Evolutionary conservation across 345 rosid species (phyloP).

Genomic region (Atalantia buxifolia): DNA sequence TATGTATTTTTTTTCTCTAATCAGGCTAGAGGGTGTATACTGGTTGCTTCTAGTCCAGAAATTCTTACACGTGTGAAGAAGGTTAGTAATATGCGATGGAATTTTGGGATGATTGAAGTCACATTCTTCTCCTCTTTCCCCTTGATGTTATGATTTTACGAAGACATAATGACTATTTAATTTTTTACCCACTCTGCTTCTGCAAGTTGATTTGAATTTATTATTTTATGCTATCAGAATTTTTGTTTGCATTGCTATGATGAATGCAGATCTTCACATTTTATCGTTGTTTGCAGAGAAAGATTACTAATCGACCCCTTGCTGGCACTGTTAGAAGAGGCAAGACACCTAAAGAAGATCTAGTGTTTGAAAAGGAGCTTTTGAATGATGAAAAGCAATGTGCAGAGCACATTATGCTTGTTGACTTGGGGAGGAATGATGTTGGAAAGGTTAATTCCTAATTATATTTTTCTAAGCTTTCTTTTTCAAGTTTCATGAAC

Average conservation of each 20-base stretch:
- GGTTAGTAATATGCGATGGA: conserved; percentile 29
- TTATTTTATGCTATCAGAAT: not conserved
- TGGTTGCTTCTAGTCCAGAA: conserved; percentile 97
- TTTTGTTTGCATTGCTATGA: not conserved
- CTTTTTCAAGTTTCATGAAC: not conserved
- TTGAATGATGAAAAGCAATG: conserved; percentile 86
- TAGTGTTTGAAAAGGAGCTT: conserved; percentile 68
- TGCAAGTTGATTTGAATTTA: not conserved
- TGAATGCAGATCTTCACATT: not conserved
- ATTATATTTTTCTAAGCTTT: not conserved
- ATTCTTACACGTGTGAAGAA: conserved; percentile 80
- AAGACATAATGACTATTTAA: not conserved
- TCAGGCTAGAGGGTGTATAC: conserved; percentile 89
- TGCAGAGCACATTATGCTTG: conserved; percentile 96
- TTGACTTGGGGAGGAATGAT: conserved; percentile 96
- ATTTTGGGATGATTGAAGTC: not conserved
- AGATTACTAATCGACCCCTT: conserved; percentile 77
- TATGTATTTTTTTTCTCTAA: conserved; percentile 8
- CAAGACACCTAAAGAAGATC: conserved; percentile 80
- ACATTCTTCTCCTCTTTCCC: not conserved
- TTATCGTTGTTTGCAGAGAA: conserved; percentile 38
- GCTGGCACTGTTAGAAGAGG: conserved; percentile 96
- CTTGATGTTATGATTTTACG: not conserved
- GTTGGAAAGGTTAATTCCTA: conserved; percentile 77
- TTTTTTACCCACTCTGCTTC: not conserved